Base-by-base conservation (phyloP, 345 rosid genomes). In the Sisymbrium irio region DNA sequence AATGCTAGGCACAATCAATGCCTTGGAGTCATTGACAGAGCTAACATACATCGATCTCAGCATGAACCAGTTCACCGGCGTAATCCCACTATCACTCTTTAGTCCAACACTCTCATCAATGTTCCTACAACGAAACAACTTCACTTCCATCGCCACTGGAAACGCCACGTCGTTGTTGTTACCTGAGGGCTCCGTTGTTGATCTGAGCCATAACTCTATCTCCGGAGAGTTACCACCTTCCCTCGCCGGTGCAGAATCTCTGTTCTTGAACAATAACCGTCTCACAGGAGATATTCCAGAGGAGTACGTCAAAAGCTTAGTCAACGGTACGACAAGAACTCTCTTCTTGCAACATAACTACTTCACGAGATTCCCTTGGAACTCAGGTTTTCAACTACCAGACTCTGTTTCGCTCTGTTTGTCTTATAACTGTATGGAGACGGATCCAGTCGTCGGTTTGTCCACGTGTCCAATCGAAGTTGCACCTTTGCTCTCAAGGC, bases 101-200 rank as follows among this genome's bases (percentile, higher is more conserved):
- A 36, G 77, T 17, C 81, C 86, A 4, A 1, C 84, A 12, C 81
- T 86, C 73, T 65, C 90, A 49, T 85, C 93, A 39, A 63, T 85
- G 81, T 78, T 88, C 55, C 42, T 90, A 73, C 98, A 90, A 86
- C 86, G 96, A 83, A 92, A 92, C 89, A 90, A 90, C 83, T 83
- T 90, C 42, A 85, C 95, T 28, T 25, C 65, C 11, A 76, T 76
- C 9, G 1, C 59, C 40, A 74, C 11, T 61, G n/a, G 35, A 19
- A 37, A 9, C 4, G 41, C 59, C 36, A 15, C 28, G 5, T 45
- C 71, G 17, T 69, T 61, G 17, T 69, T 61, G 11, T 69, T 65
- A 12, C 20, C 54, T 9, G 76, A 70, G 11, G 96, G 96, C 46
- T 85, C 96, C 46, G 56, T 81, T 61, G 81, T 90, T 41, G 96